Evolutionary conservation across 345 rosid genomes (phyloP).

Genomic region (Eucalyptus virginea): DNA sequence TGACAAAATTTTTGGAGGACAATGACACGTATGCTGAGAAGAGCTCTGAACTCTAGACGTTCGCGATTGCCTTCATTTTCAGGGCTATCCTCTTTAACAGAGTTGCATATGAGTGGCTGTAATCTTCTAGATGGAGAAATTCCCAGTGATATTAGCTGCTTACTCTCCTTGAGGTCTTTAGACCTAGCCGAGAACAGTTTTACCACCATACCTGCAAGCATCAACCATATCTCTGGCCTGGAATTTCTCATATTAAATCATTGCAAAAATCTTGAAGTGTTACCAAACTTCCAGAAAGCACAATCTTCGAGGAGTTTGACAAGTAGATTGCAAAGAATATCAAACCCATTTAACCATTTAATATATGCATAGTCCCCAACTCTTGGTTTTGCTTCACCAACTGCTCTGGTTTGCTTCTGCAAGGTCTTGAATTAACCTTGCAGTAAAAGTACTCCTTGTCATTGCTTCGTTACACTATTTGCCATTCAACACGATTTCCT

Average conservation of each 20-base stretch:
- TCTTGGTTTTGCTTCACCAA: neutral
- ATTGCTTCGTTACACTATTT: neutral
- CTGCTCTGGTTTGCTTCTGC: neutral
- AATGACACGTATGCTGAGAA: neutral
- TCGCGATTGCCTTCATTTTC: neutral
- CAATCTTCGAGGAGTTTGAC: neutral
- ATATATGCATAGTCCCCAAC: neutral
- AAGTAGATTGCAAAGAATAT: neutral
- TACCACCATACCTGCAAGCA: neutral
- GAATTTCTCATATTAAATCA: neutral
- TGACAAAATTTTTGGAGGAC: neutral
- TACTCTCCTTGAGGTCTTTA: neutral
- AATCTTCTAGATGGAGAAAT: neutral
- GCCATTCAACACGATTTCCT: neutral
- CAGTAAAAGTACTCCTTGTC: neutral
- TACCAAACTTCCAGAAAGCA: neutral
- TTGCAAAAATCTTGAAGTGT: neutral
- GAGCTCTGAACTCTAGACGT: neutral
- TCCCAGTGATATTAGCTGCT: neutral
- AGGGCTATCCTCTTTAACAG: too few relatives aligned
- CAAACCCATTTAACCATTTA: neutral
- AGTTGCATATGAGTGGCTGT: neutral
- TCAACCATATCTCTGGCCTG: neutral
- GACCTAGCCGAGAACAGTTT: neutral
- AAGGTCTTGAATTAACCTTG: neutral